phyloP scores from a whole-genome alignment of 257 asterid species.

The Solanum neorickii region DNA sequence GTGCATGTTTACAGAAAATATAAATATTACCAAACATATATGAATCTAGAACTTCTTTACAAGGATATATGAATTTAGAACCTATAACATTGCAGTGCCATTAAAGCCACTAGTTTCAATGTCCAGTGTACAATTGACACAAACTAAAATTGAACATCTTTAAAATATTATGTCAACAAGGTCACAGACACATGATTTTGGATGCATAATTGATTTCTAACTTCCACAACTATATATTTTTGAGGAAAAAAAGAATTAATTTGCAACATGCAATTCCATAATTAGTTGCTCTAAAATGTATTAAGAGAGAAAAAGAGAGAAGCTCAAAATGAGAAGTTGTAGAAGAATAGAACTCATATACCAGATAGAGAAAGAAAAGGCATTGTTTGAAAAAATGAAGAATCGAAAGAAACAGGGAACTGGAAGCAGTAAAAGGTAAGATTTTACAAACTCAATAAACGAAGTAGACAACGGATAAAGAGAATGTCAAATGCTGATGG shows the following conservation, averaged over 20 bases:
- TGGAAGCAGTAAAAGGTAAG: background rate
- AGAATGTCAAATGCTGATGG: background rate
- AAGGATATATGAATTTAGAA: background rate
- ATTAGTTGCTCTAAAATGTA: background rate
- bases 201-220: background rate
- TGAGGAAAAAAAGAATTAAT: background rate
- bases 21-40: background rate
- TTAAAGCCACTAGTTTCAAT: background rate
- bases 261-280: background rate
- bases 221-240: background rate
- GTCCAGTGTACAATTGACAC: background rate
- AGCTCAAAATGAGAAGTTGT: background rate
- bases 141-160: background rate
- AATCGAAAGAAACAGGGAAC: background rate
- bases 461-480: background rate
- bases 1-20: background rate
- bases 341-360: background rate
- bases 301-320: background rate
- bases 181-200: background rate
- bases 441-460: background rate
- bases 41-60: background rate
- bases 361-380: too few species aligned
- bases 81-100: background rate
- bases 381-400: too few species aligned
- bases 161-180: background rate